Base-by-base conservation (phyloP, 441 rosid genomes). In the Aquilaria agallochum region DNA sequence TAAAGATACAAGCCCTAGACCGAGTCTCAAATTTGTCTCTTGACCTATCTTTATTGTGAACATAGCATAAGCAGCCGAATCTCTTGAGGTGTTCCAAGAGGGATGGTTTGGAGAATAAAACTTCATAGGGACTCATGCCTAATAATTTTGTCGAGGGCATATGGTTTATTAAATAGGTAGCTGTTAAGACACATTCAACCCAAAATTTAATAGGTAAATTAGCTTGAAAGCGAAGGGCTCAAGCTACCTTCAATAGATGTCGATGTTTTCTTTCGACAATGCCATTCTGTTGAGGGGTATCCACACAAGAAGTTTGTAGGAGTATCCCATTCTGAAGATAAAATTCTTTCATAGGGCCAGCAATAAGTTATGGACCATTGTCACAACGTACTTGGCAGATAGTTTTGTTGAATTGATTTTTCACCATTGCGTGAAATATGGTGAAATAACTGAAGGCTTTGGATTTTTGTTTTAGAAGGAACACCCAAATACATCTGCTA, bases 201-300 rank as follows among this genome's bases (percentile, higher is more conserved):
- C 20, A 20, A 20, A 20, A 20, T 20, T 20, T 20, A 46, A 45
- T 6, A 5, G 63, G 52, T 4, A 59, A 14, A 4, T 11, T 45
- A 2, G 53, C 52, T 49, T 33, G 62, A 4, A 58, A 13, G 5
- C 11, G 0, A 2, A 58, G 31, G 8, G 62, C 50, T 3, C 33
- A 0, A n/a, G 51, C 62, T 2, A 58, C 62, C 1, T 42, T 11
- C 9, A 58, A 31, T 10, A 58, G 9, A 11, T 58, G 62, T 0
- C 33, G 27, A 8, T 60, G 64, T 48, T 50, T 49, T 9, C 55
- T 14, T n/a, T 58, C 61, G 9, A 58, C 61, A 15, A 58, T 8
- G 0, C 31, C 61, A 58, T 58, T 58, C 36, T 58, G 61, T 40
- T 58, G 50, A n/a, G 50, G 49, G 5, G 61, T 58, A 42, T 58